These are phyloP conservation scores for Quercus rubra DNA, from an alignment of 306 rosid genomes.

Conservation along the genomic window DNA sequence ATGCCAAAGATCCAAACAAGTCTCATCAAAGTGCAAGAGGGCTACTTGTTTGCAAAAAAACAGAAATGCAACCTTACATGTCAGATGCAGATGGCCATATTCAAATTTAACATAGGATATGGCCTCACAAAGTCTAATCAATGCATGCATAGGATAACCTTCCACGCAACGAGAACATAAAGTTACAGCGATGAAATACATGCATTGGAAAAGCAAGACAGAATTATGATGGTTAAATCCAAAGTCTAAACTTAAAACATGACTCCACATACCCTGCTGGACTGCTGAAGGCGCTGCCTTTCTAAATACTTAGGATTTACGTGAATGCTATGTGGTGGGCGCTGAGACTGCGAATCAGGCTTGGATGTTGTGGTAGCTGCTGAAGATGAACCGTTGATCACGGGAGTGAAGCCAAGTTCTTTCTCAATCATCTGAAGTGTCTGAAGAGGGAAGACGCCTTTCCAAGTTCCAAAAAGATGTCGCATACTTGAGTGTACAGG, in stretches of 20 bases:
- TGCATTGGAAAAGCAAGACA: background rate
- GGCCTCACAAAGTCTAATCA: too few species aligned
- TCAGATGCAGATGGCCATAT: background rate
- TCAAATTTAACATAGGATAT: background rate
- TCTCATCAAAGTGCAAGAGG: background rate
- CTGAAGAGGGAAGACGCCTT: constrained; percentile 82
- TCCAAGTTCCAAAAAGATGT: constrained; percentile 98
- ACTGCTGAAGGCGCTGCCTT: constrained; percentile 86
- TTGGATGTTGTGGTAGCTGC: constrained; percentile 41
- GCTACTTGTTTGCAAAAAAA: background rate
- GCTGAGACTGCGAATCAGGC: constrained; percentile 71
- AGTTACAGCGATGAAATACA: background rate
- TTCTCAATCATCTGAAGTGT: constrained; percentile 73
- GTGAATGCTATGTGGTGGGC: constrained; percentile 80
- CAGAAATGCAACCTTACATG: background rate
- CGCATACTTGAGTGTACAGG: constrained; percentile 71
- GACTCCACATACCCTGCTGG: constrained; percentile 57
- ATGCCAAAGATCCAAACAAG: background rate
- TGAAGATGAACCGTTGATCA: constrained; percentile 57
- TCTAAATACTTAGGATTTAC: constrained; percentile 94
- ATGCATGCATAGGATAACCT: background rate
- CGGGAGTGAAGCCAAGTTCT: constrained; percentile 66
- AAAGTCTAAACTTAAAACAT: background rate
- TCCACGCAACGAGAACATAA: background rate
- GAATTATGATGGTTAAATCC: background rate